Percentiles rank a stretch among this genome's conserved stretches.
Conservation (phyloP, 441 rosid species). For the Populus tomentosa region DNA sequence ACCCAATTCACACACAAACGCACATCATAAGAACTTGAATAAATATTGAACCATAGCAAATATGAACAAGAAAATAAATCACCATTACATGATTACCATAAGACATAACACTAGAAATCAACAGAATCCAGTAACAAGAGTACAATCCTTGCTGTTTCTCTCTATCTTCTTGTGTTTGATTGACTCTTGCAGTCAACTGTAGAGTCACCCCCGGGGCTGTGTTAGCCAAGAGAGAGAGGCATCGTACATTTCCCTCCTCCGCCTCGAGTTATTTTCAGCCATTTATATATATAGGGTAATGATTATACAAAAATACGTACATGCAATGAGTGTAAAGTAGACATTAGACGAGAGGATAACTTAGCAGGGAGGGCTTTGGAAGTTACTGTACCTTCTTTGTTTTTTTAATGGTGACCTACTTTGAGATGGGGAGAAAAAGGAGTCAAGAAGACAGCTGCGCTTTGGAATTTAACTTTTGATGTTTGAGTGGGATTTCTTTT, state of each 20-base stretch:
- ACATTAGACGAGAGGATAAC: not conserved
- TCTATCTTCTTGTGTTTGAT: not conserved
- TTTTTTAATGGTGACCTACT: not conserved
- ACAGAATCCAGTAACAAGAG: not conserved
- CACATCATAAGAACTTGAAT: not conserved
- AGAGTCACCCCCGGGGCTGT: not conserved
- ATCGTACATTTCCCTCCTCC: not conserved
- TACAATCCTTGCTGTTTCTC: not conserved
- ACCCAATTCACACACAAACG: not conserved
- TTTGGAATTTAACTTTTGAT: not conserved
- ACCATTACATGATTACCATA: not conserved
- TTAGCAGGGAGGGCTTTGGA: slow-evolving; percentile 10
- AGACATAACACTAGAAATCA: not conserved
- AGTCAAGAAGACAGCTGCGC: not conserved
- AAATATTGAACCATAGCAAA: not conserved
- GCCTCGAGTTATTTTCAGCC: no score
- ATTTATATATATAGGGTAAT: not conserved
- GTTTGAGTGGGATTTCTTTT: no score
- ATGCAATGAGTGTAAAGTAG: not conserved
- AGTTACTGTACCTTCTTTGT: not conserved
- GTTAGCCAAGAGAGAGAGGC: not conserved
- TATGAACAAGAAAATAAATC: not conserved
- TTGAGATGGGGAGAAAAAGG: not conserved
- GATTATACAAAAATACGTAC: not conserved
- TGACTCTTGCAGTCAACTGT: not conserved